phyloP scores from a whole-genome alignment of 1,284 basidiomycete genomes.

The Mrakiaceae sp. region DNA sequence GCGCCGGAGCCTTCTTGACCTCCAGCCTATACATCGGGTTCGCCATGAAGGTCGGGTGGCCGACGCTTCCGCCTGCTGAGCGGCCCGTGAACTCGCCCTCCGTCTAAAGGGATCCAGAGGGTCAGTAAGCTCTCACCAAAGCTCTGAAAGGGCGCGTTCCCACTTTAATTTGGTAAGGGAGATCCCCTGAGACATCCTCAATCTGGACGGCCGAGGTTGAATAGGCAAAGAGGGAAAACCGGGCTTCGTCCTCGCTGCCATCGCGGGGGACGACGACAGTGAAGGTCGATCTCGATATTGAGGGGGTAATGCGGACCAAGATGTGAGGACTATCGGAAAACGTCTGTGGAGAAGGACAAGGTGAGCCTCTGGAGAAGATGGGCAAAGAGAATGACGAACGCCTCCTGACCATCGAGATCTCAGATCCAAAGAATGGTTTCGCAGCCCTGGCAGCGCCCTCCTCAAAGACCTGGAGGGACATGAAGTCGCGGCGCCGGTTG shows the following conservation, averaged over 20 bases:
- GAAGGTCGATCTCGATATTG: neutral
- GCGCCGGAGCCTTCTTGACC: slow-evolving; percentile 31
- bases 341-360: slow-evolving; percentile 10
- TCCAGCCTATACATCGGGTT: slow-evolving; percentile 66
- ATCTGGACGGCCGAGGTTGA: slow-evolving; percentile 23
- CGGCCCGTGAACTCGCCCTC: slow-evolving; percentile 53
- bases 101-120: slow-evolving; percentile 30
- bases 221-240: slow-evolving; percentile 30
- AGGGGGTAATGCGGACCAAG: slow-evolving; percentile 34
- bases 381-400: too few species aligned
- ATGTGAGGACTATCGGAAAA: slow-evolving; percentile 70
- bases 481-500: slow-evolving; percentile 49
- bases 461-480: slow-evolving; percentile 51
- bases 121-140: too few species aligned
- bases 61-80: slow-evolving; percentile 72
- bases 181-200: slow-evolving; percentile 22
- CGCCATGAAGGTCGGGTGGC: slow-evolving; percentile 65
- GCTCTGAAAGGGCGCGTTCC: too few species aligned
- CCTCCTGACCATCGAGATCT: too few species aligned
- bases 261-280: slow-evolving; percentile 24
- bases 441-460: slow-evolving; percentile 18
- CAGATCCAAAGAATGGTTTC: too few species aligned
- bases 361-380: too few species aligned
- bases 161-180: slow-evolving; percentile 27
- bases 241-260: slow-evolving; percentile 20